Evolutionary conservation across 1,284 basidiomycete genomes (phyloP).

Genomic region (Anthracocystis setariae): DNA sequence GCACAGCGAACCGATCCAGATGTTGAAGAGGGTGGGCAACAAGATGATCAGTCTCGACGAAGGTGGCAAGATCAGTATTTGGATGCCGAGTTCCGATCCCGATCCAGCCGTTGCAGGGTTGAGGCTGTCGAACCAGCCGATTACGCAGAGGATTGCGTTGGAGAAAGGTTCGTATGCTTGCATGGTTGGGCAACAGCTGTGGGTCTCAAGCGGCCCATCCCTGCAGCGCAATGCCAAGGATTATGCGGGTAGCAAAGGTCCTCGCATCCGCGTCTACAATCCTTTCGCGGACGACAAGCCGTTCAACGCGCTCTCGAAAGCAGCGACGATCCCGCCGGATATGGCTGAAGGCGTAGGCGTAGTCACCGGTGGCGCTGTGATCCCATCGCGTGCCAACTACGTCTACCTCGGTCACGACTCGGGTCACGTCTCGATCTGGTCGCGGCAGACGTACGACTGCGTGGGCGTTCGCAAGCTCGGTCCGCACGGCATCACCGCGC

Average conservation of each 20-base stretch:
- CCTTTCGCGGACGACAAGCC: conserved; percentile 61
- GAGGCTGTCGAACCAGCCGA: conserved; percentile 49
- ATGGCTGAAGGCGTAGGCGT: conserved; percentile 76
- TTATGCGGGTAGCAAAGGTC: conserved; percentile 33
- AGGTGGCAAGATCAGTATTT: conserved; percentile 63
- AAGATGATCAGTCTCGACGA: conserved; percentile 63
- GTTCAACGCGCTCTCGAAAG: conserved; percentile 61
- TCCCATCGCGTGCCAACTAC: conserved; percentile 76
- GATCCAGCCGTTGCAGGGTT: conserved; percentile 32
- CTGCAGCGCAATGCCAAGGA: conserved; percentile 24
- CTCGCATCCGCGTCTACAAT: conserved; percentile 61
- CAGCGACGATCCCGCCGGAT: conserved; percentile 68
- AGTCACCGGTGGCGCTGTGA: conserved; percentile 81
- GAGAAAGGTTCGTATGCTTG: conserved; percentile 54
- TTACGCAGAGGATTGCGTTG: conserved; percentile 61
- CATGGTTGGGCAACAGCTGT: conserved; percentile 60
- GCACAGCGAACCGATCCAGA: conserved; percentile 54
- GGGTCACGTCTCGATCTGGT: conserved; percentile 72
- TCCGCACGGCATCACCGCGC: conserved; percentile 52
- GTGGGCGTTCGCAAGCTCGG: conserved; percentile 45
- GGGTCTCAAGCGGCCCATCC: conserved; percentile 50
- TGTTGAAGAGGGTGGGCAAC: conserved; percentile 54
- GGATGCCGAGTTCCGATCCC: conserved; percentile 45
- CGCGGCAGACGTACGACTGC: conserved; percentile 45
- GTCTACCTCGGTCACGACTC: conserved; percentile 94